Conservation (phyloP, 305 asterid genomes). For the Fraxinus sp. region DNA sequence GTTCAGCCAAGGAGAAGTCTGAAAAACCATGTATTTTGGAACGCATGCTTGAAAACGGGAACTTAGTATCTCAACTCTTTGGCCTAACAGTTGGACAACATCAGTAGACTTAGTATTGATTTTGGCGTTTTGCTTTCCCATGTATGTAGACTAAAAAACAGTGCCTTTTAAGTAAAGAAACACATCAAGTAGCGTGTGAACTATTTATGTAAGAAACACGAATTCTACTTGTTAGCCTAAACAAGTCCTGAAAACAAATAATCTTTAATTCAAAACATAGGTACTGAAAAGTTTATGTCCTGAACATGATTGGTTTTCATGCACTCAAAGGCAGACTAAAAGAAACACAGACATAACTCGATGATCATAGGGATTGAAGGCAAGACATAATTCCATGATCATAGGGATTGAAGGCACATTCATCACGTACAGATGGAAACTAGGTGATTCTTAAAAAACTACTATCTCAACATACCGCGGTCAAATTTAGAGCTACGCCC, state of each 20-base stretch:
- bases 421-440: slow-evolving; percentile 15
- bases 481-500: slow-evolving; percentile 35
- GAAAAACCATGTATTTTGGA: background rate
- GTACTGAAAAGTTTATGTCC: background rate
- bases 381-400: background rate
- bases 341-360: background rate
- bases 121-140: background rate
- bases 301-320: background rate
- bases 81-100: background rate
- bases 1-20: background rate
- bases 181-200: background rate
- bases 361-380: background rate
- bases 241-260: background rate
- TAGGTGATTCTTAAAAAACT: background rate
- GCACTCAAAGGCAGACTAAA: background rate
- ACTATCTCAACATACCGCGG: slow-evolving; percentile 39
- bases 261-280: background rate
- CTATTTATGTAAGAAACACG: background rate
- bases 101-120: background rate
- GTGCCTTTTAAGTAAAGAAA: background rate
- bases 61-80: background rate
- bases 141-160: background rate
- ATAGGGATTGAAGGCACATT: background rate
- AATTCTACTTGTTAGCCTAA: background rate
- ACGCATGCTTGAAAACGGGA: background rate